These are phyloP conservation scores for Cystobasidium sp. DNA, from an alignment of 1,284 basidiomycete species.

Conservation along the genomic window DNA sequence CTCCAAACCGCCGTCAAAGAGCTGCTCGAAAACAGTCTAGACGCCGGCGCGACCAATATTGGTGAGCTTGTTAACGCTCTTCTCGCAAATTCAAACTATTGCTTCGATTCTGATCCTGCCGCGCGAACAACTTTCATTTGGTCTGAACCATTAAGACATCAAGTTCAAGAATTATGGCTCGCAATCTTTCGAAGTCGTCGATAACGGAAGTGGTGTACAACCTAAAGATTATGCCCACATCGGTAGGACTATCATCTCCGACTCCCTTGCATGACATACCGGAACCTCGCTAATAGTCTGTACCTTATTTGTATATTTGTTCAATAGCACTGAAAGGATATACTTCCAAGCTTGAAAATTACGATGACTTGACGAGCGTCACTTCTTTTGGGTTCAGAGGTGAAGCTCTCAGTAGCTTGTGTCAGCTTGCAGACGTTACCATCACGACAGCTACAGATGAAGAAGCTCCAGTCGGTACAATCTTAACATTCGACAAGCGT, in stretches of 20 bases:
- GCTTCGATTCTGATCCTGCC: no score
- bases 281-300: constrained; percentile 19
- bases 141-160: constrained; percentile 66
- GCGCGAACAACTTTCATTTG: no score
- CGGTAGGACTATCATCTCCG: constrained; percentile 62
- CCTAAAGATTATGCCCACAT: constrained; percentile 76
- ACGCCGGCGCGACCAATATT: constrained; percentile 84
- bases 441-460: constrained; percentile 74
- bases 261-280: constrained; percentile 13
- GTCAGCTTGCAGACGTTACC: constrained; percentile 76
- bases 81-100: neutral
- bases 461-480: constrained; percentile 74
- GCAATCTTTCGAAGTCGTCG: constrained; percentile 83
- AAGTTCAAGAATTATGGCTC: constrained; percentile 87
- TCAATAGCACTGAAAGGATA: constrained; percentile 81
- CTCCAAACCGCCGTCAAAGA: constrained; percentile 93
- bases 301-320: neutral
- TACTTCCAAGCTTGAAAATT: constrained; percentile 85
- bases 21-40: constrained; percentile 92
- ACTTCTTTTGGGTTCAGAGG: constrained; percentile 93
- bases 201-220: constrained; percentile 88
- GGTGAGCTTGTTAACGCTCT: constrained; percentile 62
- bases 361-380: constrained; percentile 74
- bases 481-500: constrained; percentile 71
- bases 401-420: constrained; percentile 91